Percentiles rank a stretch among this genome's conserved stretches.
Conservation (phyloP, 768 basidiomycete species). For the Tulasnella sp. region DNA sequence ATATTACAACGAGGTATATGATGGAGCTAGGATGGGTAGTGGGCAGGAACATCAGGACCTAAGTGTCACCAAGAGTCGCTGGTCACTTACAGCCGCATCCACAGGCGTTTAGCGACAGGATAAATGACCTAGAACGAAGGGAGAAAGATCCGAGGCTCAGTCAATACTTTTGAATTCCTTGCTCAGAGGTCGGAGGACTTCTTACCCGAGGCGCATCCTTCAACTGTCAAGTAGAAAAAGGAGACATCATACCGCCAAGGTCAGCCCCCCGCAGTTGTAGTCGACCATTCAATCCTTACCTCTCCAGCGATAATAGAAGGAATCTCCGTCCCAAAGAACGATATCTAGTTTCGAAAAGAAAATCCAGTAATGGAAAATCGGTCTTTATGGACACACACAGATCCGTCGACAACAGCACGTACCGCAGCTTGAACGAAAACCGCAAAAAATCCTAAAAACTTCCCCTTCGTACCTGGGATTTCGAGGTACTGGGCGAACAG, state of each 20-base stretch:
- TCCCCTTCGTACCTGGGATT: slow-evolving; percentile 3
- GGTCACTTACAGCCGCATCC: not conserved
- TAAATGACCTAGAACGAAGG: slow-evolving; percentile 1
- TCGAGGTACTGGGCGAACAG: not conserved
- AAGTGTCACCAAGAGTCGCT: not conserved
- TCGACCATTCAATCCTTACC: not conserved
- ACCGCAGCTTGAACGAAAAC: slow-evolving; percentile 13
- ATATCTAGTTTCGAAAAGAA: not conserved
- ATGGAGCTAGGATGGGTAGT: not conserved
- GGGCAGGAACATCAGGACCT: too few species aligned
- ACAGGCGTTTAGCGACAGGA: not conserved
- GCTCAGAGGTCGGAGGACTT: not conserved
- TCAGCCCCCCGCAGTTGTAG: not conserved
- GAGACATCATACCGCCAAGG: not conserved
- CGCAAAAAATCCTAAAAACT: not conserved
- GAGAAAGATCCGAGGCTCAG: too few species aligned
- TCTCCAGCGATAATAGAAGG: slow-evolving; percentile 14
- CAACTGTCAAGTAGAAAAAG: not conserved
- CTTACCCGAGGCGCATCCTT: slow-evolving; percentile 17
- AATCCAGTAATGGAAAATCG: not conserved
- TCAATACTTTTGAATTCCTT: not conserved
- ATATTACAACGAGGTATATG: not conserved
- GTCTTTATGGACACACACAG: too few species aligned
- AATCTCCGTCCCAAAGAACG: slow-evolving; percentile 24
- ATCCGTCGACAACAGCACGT: not conserved